Base-by-base conservation (phyloP, 2,329 filamentous ascomycete genomes). In the Pseudogymnoascus sp. region DNA sequence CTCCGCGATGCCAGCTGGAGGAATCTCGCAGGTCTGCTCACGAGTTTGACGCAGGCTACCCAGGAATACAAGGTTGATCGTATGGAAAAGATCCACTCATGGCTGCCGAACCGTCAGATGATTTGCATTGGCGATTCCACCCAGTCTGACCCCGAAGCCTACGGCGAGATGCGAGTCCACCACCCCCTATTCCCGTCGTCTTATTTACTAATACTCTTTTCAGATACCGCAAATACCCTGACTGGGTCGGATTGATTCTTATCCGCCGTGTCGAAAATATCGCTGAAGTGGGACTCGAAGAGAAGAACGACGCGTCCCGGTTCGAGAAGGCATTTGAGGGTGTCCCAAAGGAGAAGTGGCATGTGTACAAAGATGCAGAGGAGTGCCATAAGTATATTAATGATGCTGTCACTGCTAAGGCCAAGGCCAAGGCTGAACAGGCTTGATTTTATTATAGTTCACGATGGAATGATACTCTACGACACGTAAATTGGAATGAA, bases 101-200 rank as follows among this genome's bases (percentile, higher is more conserved):
- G 90, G 90, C 81, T 97, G 60, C 93, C 93, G 3, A 28, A n/a
- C 28, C 82, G 90, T 66, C 90, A 88, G 70, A 88, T 96, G 77
- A 85, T 98, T 67, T 88, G 88, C 69, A 87, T 98, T 68, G 93
- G 93, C 0, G 93, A 98, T 76, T 93, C 89, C 41, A 97, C 93
- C 0, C 93, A 97, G 76, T 89, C 85, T 25, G 93, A 98, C 70
- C 93, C 93, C 0, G 93, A 98, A 74, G 85, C 90, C 0, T 98
- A 97, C 72, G 93, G 88, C 28, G 87, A 93, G 69, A 86, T 91
- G 76, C 92, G 82, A 75, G 81, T 75, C 11, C 8, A 28, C n/a
- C 5, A 34, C 1, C 4, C 6, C n/a, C 11, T 1, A 16, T 11
- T 14, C 63, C 16, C 13, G 25, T 37, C 11, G 19, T n/a, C 25